phyloP scores from a whole-genome alignment of 2,329 filamentous ascomycete species.

The Trichoderma simmonsii region DNA sequence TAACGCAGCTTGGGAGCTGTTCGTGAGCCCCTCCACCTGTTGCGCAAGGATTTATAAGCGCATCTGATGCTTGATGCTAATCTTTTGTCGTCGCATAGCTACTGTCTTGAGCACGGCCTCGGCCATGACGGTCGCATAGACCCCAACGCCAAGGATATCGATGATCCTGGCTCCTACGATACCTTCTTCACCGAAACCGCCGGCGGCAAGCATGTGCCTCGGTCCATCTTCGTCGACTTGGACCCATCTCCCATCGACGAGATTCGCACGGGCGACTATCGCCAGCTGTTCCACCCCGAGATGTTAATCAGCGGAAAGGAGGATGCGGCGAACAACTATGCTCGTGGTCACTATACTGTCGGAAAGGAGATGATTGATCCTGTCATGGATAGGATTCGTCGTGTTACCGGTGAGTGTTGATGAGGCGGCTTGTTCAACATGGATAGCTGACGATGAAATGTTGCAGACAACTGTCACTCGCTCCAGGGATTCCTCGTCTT shows the following conservation, averaged over 20 bases:
- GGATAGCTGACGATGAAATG: not conserved
- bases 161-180: constrained; percentile 63
- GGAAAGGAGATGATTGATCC: constrained; percentile 73
- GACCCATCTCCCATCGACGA: constrained; percentile 72
- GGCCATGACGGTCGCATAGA: constrained; percentile 62
- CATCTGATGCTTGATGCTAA: constrained; percentile 23
- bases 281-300: constrained; percentile 70
- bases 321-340: constrained; percentile 75
- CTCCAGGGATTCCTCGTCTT: constrained; percentile 73
- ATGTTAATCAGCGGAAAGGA: constrained; percentile 71
- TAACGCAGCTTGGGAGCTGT: constrained; percentile 75
- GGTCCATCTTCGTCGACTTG: constrained; percentile 69
- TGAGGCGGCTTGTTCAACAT: constrained; percentile 7
- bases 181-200: constrained; percentile 73
- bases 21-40: constrained; percentile 39
- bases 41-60: not conserved
- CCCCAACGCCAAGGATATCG: constrained; percentile 56
- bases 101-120: constrained; percentile 70
- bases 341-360: constrained; percentile 72
- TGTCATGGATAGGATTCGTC: constrained; percentile 67
- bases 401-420: constrained; percentile 57
- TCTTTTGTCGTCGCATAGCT: constrained; percentile 44
- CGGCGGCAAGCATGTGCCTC: constrained; percentile 68
- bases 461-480: constrained; percentile 65
- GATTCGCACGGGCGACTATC: constrained; percentile 66